phyloP scores from a whole-genome alignment of 2,329 filamentous ascomycete species.

The Fusarium keratoplasticum region DNA sequence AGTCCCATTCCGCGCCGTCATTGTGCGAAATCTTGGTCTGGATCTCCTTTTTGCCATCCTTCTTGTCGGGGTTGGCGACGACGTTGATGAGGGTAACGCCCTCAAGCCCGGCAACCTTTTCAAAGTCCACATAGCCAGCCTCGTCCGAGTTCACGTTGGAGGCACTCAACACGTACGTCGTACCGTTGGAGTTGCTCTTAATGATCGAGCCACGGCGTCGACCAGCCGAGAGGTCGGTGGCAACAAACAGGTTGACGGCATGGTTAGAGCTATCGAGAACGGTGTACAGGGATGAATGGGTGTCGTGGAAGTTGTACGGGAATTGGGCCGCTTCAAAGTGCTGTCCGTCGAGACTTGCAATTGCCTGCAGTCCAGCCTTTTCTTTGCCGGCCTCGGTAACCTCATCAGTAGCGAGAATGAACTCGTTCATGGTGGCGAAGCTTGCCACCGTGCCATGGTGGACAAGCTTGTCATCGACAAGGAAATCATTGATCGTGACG shows the following conservation, averaged over 20 bases:
- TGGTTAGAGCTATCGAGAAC: slow-evolving; percentile 95
- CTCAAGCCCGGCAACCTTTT: slow-evolving; percentile 93
- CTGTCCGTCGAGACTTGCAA: slow-evolving; percentile 86
- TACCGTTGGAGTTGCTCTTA: slow-evolving; percentile 99
- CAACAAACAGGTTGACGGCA: slow-evolving; percentile 93
- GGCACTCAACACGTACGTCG: slow-evolving; percentile 89
- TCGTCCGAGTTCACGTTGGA: slow-evolving; percentile 84
- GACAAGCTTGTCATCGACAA: slow-evolving; percentile 67
- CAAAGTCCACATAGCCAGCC: slow-evolving; percentile 88
- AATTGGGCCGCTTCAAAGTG: slow-evolving; percentile 87
- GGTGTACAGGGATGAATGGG: slow-evolving; percentile 86
- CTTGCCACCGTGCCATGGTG: slow-evolving; percentile 74
- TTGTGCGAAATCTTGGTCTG: slow-evolving; percentile 96
- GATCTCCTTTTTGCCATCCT: slow-evolving; percentile 85
- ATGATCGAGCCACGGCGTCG: slow-evolving; percentile 86
- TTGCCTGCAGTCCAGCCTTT: slow-evolving; percentile 75
- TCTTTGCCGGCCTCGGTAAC: slow-evolving; percentile 65
- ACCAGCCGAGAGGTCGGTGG: slow-evolving; percentile 73
- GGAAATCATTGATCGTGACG: slow-evolving; percentile 83
- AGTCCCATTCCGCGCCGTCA: slow-evolving; percentile 89
- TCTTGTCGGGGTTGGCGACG: slow-evolving; percentile 78
- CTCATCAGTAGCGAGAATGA: slow-evolving; percentile 85
- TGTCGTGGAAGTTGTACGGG: slow-evolving; percentile 84
- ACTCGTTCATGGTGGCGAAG: slow-evolving; percentile 96
- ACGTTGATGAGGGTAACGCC: slow-evolving; percentile 90